Evolutionary conservation across 495 filamentous ascomycete species (phyloP), one percentile per base, ranked within the genome.

Genomic region (Tuber aestivum): DNA sequence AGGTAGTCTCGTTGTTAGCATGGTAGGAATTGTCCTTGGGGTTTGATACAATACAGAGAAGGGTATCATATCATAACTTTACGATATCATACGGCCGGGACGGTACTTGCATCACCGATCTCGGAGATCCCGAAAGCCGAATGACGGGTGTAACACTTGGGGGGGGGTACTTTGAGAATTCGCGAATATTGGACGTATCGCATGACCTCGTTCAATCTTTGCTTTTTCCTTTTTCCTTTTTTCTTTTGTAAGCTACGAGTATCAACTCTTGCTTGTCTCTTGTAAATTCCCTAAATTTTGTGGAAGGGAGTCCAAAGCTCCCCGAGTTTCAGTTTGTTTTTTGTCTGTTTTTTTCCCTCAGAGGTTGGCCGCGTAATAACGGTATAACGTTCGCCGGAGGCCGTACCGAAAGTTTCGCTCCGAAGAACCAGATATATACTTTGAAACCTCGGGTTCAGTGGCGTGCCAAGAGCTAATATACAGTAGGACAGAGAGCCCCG

Each of bases 81-180:
- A n/a, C n/a, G n/a, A n/a, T n/a, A 41, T 41, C 14, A 10, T 41
- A 41, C 14, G 41, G 41, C 9, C 41, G 41, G 9, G 41, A 12
- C 41, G 14, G 41, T 1, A 41, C n/a, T 65, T n/a, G 27, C n/a
- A 65, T 32, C n/a, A 27, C n/a, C 3, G n/a, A 12, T 65, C n/a
- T 65, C 56, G 56, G 56, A 32, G 56, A 65, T 65, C 56, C 56
- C 56, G 56, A 65, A 65, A 32, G 10, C 56, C 56, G 56, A 65
- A 27, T 5, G 56, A 32, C 56, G 56, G 56, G 56, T 65, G 56
- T 65, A 65, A 65, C 56, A 32, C 23, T 65, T 65, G n/a, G 56
- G 1, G 56, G 32, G n/a, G n/a, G n/a, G n/a, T n/a, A 65, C 10
- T 65, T 65, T n/a, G 56, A n/a, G 27, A 65, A 32, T 16, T 32